These are phyloP conservation scores for Suhomyces yuchorum DNA, from an alignment of 1,139 yeast species.

Conservation along the genomic window DNA sequence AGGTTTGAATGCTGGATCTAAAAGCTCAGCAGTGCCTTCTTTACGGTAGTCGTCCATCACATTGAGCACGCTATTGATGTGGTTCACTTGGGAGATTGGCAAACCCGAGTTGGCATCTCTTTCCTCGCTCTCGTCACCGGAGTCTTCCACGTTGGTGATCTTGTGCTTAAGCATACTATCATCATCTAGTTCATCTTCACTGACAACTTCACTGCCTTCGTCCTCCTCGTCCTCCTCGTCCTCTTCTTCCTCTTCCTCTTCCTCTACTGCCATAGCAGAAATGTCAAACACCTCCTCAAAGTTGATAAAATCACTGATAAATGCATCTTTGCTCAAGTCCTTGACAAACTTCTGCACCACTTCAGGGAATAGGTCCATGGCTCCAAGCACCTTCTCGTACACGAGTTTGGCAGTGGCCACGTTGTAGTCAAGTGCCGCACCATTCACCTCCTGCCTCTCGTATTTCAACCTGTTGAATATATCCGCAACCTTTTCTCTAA, in stretches of 20 bases:
- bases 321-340: slow-evolving; percentile 30
- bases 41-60: slow-evolving; percentile 10
- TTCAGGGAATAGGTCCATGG: slow-evolving; percentile 21
- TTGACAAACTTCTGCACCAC: slow-evolving; percentile 26
- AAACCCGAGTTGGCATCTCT: slow-evolving; percentile 5
- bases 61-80: slow-evolving; percentile 11
- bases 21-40: slow-evolving; percentile 21
- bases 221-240: slow-evolving; percentile 16
- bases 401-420: slow-evolving; percentile 30
- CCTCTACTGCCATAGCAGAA: slow-evolving; percentile 9
- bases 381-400: slow-evolving; percentile 27
- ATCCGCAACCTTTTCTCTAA: slow-evolving; percentile 18
- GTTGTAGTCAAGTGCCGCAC: slow-evolving; percentile 25
- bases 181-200: slow-evolving; percentile 17
- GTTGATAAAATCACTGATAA: slow-evolving; percentile 35
- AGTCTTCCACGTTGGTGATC: slow-evolving; percentile 16
- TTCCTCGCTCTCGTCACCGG: slow-evolving; percentile 17
- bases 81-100: slow-evolving; percentile 12
- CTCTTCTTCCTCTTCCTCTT: slow-evolving; percentile 12
- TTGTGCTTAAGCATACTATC: slow-evolving; percentile 10
- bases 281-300: slow-evolving; percentile 23
- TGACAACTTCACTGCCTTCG: slow-evolving; percentile 18
- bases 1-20: slow-evolving; percentile 30
- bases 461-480: slow-evolving; percentile 22
- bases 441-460: slow-evolving; percentile 17